Base-by-base conservation (phyloP, 1,139 yeast genomes). In the Blastobotrys buckinghamii region DNA sequence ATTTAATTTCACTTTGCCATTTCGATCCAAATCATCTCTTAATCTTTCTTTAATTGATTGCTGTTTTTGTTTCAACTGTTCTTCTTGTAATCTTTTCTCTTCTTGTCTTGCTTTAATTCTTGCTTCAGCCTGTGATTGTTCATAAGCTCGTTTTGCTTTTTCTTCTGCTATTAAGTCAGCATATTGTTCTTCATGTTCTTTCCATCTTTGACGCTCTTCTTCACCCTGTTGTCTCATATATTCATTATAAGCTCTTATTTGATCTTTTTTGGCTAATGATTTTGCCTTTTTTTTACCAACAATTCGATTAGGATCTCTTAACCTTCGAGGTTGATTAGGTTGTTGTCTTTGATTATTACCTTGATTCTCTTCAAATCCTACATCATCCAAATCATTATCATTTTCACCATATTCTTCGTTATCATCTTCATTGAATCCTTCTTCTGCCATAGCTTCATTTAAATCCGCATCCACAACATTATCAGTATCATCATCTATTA, bases 251-350 rank as follows among this genome's bases (percentile, higher is more conserved):
- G 65, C 65, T 13, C 68, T 48, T 16, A 63, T 55, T 38, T 58
- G 66, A 41, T 64, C 69, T 37, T 59, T 47, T 26, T 57, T 50
- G 2, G 65, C 68, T 39, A 64, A 56, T 19, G 67, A 61, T 46
- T 57, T 58, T 38, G 68, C 60, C 56, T 65, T 65, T 47, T 65
- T 65, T 15, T 62, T 53, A 17, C 69, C 68, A 1, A 65, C 67
- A 4, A 52, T 47, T 10, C 59, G 50, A 35, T 53, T 55, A 2
- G 34, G 39, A 35, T 42, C 40, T n/a, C 27, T 48, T 24, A 12
- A 27, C 33, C 44, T 19, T 17, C 37, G 29, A 17, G 39, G 42
- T 35, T 20, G 44, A 24, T 22, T 17, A 7, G 16, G 33, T 22
- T 26, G 32, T 13, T 12, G 36, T n/a, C 19, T 33, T n/a, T 27